These are phyloP conservation scores for Lachnellula arida DNA, from an alignment of 2,329 filamentous ascomycete genomes.

Conservation along the genomic window DNA sequence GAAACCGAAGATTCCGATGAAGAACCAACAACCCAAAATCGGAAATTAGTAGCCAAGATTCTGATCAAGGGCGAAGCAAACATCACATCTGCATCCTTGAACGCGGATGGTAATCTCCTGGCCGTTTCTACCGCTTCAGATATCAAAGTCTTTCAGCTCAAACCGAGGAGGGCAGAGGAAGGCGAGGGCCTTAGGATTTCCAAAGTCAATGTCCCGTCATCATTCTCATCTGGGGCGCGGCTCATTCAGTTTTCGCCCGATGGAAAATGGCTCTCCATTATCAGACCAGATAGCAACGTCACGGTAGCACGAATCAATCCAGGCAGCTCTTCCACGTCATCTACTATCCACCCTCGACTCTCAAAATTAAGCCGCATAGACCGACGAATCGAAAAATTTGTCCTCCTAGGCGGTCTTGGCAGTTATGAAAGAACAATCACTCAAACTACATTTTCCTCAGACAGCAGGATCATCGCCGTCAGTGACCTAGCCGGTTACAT, in stretches of 20 bases:
- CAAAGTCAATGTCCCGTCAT: constrained; percentile 60
- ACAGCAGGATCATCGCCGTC: constrained; percentile 73
- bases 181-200: constrained; percentile 63
- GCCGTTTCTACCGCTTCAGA: constrained; percentile 70
- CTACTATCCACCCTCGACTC: constrained; percentile 38
- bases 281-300: constrained; percentile 58
- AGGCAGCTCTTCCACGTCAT: constrained; percentile 33
- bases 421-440: constrained; percentile 72
- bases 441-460: constrained; percentile 71
- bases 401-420: constrained; percentile 62
- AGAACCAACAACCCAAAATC: constrained; percentile 40
- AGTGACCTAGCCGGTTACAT: constrained; percentile 81
- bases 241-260: constrained; percentile 66
- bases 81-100: constrained; percentile 72
- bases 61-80: constrained; percentile 71
- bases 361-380: constrained; percentile 49
- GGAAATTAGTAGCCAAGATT: constrained; percentile 65
- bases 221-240: constrained; percentile 61
- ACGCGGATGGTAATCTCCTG: constrained; percentile 65
- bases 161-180: constrained; percentile 44
- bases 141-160: constrained; percentile 72
- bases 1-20: constrained; percentile 41
- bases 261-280: constrained; percentile 61
- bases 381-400: constrained; percentile 50
- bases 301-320: constrained; percentile 46